Evolutionary conservation across 306 rosid species (phyloP), one percentile per base, ranked within the genome.

Genomic region (Sphenostylis stenocarpa): DNA sequence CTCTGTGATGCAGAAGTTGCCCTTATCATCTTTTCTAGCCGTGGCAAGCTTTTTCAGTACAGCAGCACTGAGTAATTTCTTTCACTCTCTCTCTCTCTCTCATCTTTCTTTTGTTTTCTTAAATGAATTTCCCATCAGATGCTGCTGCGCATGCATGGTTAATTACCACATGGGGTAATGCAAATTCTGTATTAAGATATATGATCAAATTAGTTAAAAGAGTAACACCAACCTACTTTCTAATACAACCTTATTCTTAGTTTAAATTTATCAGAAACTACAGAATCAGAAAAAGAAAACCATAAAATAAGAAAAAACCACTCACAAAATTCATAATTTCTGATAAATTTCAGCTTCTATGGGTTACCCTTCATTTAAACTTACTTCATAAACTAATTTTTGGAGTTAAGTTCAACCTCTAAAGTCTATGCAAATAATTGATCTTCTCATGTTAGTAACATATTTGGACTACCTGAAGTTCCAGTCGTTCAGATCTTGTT

Each of bases 1-100:
- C 84, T 87, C 1, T 93, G 98, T 12, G 98, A 93, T 77, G 95
- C 91, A 75, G 93, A 89, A 66, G 89, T 93, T 9, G 98, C 88
- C 15, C 86, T 93, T 9, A 84, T 93, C 68, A 83, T 93, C 80
- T 88, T 90, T 84, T 91, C 93, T 62, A 83, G 84, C 86, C 88
- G 91, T 56, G 97, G 98, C 73, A 89, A 89, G 80, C 91, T 93
- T 86, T 93, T 78, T 55, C 90, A 93, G 77, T 93, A 84, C 77
- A 88, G 92, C 82, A 89, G 86, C 85, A 61, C 85, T 0, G 91
- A 93, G 95, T 89, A 79, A 34, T 26, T 29, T 67, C 16, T 26
- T 38, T 56, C 20, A 21, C 29, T 43, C 70, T 16, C 24, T 33
- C 20, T 28, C 29, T 43, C 70, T 16, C 24, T 33, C 34, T 41